Evolutionary conservation across 2,329 filamentous ascomycete genomes (phyloP), one percentile per base, ranked within the genome.

Genomic region (Cordyceps sp.): DNA sequence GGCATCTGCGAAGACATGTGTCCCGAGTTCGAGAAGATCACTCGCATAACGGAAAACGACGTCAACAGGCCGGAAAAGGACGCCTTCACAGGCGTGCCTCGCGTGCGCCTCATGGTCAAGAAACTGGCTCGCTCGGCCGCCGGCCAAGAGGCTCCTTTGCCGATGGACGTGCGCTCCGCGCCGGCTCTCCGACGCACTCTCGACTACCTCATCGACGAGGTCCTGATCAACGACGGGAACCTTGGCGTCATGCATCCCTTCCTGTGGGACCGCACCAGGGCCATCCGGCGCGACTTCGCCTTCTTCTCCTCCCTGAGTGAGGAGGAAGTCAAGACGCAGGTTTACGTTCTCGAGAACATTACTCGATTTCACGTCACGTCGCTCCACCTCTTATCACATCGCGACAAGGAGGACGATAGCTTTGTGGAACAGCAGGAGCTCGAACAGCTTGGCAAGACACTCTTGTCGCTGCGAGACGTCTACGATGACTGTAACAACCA

Each of bases 1-100:
- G 74, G 74, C 12, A 75, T 73, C 29, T 78, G 73, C 42, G 69
- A 78, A 42, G 69, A 75, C 18, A 78, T 78, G 73, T 79, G 74
- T 37, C 74, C 74, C 5, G 69, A 76, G 39, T 77, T 68, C 48
- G 74, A 79, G 46, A 69, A 68, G 46, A 63, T 75, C 22, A 68
- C 61, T 31, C 62, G 73, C 37, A 76, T 78, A 34, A 66, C 65
- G 30, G 70, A 78, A 45, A 57, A 62, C 41, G 69, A 77, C 37
- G 61, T 74, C 16, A 63, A 67, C 39, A 53, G 53, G 6, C 57
- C 66, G 6, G 73, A 78, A 43, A 73, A 69, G 42, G 57, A 60
- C 33, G 39, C 52, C 2, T 41, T 44, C 21, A 63, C 57, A 2
- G 47, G 52, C 15, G 61, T 64, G 43, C 58, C 69, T 5, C 56